Evolutionary conservation across 2,329 filamentous ascomycete species (phyloP).

Genomic region (Didymella segeticola): DNA sequence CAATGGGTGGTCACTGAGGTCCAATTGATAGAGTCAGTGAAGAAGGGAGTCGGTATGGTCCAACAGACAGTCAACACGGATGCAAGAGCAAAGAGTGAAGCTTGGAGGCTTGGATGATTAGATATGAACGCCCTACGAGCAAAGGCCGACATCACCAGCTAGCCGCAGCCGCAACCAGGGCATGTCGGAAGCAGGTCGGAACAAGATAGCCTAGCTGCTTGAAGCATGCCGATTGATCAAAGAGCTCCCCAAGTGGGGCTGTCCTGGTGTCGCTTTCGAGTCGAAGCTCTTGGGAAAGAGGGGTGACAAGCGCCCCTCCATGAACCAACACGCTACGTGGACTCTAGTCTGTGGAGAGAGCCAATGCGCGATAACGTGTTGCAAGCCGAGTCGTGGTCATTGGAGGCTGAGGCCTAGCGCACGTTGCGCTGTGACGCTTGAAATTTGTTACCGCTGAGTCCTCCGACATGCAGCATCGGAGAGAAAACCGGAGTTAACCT

Average conservation of each 20-base stretch:
- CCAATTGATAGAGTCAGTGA: background rate
- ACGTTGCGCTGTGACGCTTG: constrained; percentile 18
- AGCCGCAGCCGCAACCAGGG: constrained; percentile 25
- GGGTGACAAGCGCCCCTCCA: constrained; percentile 29
- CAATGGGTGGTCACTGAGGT: background rate
- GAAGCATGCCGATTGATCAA: constrained; percentile 25
- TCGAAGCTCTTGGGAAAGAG: constrained; percentile 24
- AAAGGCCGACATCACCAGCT: constrained; percentile 31
- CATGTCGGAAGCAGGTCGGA: constrained; percentile 21
- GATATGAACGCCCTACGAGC: constrained; percentile 28
- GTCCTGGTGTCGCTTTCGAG: constrained; percentile 22
- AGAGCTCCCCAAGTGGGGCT: constrained; percentile 27
- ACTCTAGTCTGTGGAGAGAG: constrained; percentile 23
- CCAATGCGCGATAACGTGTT: constrained; percentile 34
- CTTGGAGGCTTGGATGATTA: constrained; percentile 25
- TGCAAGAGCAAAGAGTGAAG: constrained; percentile 7
- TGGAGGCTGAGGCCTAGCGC: constrained; percentile 24
- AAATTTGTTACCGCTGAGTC: constrained; percentile 20
- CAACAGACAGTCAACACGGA: background rate
- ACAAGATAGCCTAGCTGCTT: constrained; percentile 18
- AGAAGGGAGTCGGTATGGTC: background rate
- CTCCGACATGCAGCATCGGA: constrained; percentile 15
- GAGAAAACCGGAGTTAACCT: constrained; percentile 30
- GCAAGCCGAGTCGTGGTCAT: constrained; percentile 23
- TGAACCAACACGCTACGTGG: constrained; percentile 19